phyloP scores from a whole-genome alignment of 768 basidiomycete species.

The Trichaptum fuscoviolaceum region DNA sequence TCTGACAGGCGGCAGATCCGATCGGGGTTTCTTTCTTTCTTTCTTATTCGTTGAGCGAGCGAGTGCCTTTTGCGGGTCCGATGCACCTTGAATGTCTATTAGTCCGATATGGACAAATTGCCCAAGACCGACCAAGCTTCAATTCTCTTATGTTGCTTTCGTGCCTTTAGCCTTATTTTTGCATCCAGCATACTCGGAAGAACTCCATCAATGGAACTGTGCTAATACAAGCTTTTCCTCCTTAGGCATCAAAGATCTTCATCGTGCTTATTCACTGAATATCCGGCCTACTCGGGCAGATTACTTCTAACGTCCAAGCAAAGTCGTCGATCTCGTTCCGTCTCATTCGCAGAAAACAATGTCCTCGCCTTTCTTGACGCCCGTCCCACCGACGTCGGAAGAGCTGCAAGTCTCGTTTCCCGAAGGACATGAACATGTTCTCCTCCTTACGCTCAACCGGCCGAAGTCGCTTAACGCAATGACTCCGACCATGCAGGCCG shows the following conservation, averaged over 20 bases:
- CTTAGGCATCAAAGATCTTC: background rate
- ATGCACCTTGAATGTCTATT: background rate
- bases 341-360: background rate
- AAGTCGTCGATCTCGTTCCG: too few species aligned
- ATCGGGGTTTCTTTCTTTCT: background rate
- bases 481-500: constrained; percentile 49
- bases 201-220: background rate
- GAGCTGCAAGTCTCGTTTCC: constrained; percentile 39
- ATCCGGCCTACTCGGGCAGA: background rate
- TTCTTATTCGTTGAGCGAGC: background rate
- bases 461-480: constrained; percentile 72
- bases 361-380: background rate
- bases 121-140: background rate
- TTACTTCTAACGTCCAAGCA: too few species aligned
- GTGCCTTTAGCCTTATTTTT: background rate
- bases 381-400: constrained; percentile 27
- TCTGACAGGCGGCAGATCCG: background rate
- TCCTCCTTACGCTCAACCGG: constrained; percentile 59
- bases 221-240: background rate
- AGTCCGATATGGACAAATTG: background rate
- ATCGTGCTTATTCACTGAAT: too few species aligned
- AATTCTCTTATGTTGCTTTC: background rate
- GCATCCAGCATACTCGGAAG: background rate
- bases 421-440: constrained; percentile 35
- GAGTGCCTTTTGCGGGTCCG: background rate